These are phyloP conservation scores for Ustilago cynodontis DNA, from an alignment of 1,284 basidiomycete species.

Conservation along the genomic window DNA sequence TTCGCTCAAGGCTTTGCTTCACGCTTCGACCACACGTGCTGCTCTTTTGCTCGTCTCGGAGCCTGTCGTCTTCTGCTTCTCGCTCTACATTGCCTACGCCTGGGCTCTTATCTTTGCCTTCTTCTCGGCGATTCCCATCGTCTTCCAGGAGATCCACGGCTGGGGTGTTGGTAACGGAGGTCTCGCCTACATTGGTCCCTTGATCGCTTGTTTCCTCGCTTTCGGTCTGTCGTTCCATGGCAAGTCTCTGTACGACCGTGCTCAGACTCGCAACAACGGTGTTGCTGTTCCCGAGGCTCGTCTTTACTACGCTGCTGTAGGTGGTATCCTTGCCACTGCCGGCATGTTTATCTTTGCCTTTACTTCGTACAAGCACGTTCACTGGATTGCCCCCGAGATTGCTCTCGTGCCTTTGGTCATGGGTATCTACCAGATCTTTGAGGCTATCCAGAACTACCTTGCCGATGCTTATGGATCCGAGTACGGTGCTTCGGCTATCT, in stretches of 20 bases:
- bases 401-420: slow-evolving; percentile 57
- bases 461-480: slow-evolving; percentile 51
- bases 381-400: slow-evolving; percentile 61
- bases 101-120: slow-evolving; percentile 68
- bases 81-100: slow-evolving; percentile 65
- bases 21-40: slow-evolving; percentile 65
- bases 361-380: slow-evolving; percentile 58
- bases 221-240: slow-evolving; percentile 62
- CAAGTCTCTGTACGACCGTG: slow-evolving; percentile 55
- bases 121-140: slow-evolving; percentile 68
- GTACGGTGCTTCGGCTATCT: slow-evolving; percentile 57
- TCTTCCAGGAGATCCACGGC: slow-evolving; percentile 68
- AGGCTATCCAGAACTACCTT: slow-evolving; percentile 58
- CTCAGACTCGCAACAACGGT: slow-evolving; percentile 51
- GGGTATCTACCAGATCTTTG: slow-evolving; percentile 62
- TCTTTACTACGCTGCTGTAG: slow-evolving; percentile 60
- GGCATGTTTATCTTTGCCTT: slow-evolving; percentile 64
- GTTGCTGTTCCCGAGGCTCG: slow-evolving; percentile 59
- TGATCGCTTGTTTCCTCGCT: slow-evolving; percentile 66
- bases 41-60: slow-evolving; percentile 66
- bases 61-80: slow-evolving; percentile 68
- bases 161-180: slow-evolving; percentile 69
- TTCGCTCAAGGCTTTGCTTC: slow-evolving; percentile 64
- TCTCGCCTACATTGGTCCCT: slow-evolving; percentile 67
- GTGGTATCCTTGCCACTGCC: slow-evolving; percentile 49